Conservation (phyloP, 2,329 filamentous ascomycete species). For the Phyllosticta ampelicida region DNA sequence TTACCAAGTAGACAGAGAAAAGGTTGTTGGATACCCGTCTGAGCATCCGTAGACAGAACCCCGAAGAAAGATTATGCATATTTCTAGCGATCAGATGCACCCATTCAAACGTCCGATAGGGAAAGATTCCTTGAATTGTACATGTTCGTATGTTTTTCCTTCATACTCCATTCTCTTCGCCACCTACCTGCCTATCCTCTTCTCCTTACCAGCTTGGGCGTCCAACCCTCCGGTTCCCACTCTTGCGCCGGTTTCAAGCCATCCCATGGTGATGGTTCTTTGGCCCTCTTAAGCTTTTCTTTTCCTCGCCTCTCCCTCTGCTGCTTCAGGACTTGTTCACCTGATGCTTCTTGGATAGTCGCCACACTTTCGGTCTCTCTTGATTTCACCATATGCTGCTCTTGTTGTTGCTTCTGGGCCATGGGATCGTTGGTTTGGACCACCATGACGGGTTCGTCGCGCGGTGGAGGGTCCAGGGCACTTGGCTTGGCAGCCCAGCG, state of each 20-base stretch:
- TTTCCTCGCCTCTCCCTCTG: conserved; percentile 20
- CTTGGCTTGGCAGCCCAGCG: conserved; percentile 51
- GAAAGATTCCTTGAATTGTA: background rate
- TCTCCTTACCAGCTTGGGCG: conserved; percentile 28
- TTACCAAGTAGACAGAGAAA: no score
- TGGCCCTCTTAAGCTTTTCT: conserved; percentile 18
- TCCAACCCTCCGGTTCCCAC: conserved; percentile 39
- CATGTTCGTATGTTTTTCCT: background rate
- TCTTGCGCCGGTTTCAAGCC: conserved; percentile 30
- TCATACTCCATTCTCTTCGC: background rate
- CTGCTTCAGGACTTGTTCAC: conserved; percentile 16
- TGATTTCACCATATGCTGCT: conserved; percentile 18
- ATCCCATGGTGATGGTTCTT: conserved; percentile 31
- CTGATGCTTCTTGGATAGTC: conserved; percentile 21
- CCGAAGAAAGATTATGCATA: no score
- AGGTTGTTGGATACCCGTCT: no score
- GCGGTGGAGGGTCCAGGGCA: conserved; percentile 45
- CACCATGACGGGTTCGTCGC: conserved; percentile 37
- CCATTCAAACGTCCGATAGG: background rate
- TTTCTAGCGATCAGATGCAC: no score
- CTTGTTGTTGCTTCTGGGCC: conserved; percentile 25
- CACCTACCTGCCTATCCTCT: background rate
- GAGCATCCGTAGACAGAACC: no score
- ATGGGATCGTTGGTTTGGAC: conserved; percentile 34
- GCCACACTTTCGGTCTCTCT: conserved; percentile 16